Evolutionary conservation across 2,329 filamentous ascomycete species (phyloP), one percentile per base, ranked within the genome.

Genomic region (Aspergillus terreus): DNA sequence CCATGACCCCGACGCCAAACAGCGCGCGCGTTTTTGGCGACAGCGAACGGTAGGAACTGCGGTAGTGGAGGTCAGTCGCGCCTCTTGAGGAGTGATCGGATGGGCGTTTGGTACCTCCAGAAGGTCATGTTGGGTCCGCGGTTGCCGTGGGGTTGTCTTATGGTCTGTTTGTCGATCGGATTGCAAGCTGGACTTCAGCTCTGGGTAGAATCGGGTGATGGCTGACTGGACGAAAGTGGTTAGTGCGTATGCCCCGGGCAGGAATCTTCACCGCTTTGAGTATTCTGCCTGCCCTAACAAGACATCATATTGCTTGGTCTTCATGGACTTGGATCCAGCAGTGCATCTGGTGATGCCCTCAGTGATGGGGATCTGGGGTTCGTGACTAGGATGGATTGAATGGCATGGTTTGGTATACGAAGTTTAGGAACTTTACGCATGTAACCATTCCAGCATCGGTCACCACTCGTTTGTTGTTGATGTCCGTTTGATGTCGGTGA

Each of bases 1-100:
- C 82, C 64, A 96, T 83, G 58, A 95, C 73, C 61, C 84, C 87
- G 45, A 84, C 68, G 60, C 92, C 92, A 56, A 95, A 78, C 44
- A 85, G 73, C 40, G 89, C 73, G 51, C 88, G 87, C 21, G 87
- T 86, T 60, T 82, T 85, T 15, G 86, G 81, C 3, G 85, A 75
- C 49, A 95, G 84, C 61, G 81, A 83, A 65, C 80, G 85, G 76
- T 91, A 95, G 47, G 84, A 77, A 63, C 85, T 88, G 50, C 5
- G 11, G 50, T 40, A 30, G 46, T 25, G 17, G 15, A 23, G 36
- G 40, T 51, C 15, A 51, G 50, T n/a, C 19, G 17, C 2, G 40
- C 15, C 3, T 21, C 11, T 17, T 43, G 23, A 35, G 27, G 21
- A 17, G 46, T 9, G 2, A 27, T 9, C 21, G 3, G 12, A 12